A percentile compares a stretch with the other conserved stretches of the same genome.
Evolutionary conservation across 768 basidiomycete species (phyloP).

Genomic region (Austroboletus eburneus): DNA sequence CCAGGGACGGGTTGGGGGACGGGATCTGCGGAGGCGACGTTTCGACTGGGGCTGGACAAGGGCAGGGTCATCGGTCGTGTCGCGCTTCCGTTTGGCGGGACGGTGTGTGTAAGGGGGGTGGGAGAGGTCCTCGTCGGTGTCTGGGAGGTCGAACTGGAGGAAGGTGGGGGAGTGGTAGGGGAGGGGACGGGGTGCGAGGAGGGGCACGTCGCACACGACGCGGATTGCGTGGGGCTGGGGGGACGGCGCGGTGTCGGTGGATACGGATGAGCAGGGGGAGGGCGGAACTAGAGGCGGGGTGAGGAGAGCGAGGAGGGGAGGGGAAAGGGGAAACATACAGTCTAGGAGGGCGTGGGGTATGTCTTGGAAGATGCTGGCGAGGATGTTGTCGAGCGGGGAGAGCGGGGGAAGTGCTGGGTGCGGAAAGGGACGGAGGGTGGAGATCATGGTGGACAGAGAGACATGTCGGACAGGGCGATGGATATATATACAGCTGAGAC

Average conservation of each 20-base stretch:
- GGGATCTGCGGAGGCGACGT: constrained; percentile 25
- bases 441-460: background rate
- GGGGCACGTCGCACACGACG: constrained; percentile 63
- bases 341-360: background rate
- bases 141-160: constrained; percentile 64
- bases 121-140: constrained; percentile 66
- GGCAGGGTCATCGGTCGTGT: constrained; percentile 9
- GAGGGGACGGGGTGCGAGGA: constrained; percentile 63
- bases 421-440: background rate
- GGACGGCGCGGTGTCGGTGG: constrained; percentile 25
- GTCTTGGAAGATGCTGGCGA: background rate
- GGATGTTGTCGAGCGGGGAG: constrained; percentile 24
- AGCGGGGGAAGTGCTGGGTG: too few relatives aligned
- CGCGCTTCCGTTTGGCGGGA: constrained; percentile 53
- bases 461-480: too few relatives aligned
- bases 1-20: constrained; percentile 9
- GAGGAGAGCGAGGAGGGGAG: background rate
- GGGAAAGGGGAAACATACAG: background rate
- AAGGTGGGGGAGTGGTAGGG: constrained; percentile 69
- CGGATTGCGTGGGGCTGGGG: constrained; percentile 33
- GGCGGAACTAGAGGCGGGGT: constrained; percentile 33
- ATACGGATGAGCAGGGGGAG: constrained; percentile 35
- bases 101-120: constrained; percentile 61
- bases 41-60: constrained; percentile 21
- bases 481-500: too few relatives aligned